These are phyloP conservation scores for Geranium rotundifolium DNA, from an alignment of 345 rosid species.

Conservation along the genomic window DNA sequence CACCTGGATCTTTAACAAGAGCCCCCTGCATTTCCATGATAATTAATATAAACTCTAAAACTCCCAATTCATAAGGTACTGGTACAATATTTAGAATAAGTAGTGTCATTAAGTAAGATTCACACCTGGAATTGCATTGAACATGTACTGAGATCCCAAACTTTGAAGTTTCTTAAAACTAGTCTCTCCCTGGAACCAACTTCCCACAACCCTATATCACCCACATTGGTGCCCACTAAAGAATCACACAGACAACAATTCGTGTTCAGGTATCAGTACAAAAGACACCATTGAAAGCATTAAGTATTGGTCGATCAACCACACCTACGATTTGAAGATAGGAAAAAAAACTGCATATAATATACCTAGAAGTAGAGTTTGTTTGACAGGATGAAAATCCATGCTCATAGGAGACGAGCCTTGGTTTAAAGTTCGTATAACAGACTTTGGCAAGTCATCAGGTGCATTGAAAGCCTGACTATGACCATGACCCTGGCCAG, in stretches of 20 bases:
- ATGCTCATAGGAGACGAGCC: constrained; percentile 95
- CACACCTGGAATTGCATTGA: constrained; percentile 81
- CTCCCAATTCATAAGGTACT: neutral
- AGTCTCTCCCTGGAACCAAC: constrained; percentile 75
- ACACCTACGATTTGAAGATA: neutral
- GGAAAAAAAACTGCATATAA: constrained; percentile 2
- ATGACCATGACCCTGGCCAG: constrained; percentile 55
- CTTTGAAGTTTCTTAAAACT: constrained; percentile 70
- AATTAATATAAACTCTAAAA: constrained; percentile 6
- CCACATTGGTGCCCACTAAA: constrained; percentile 91
- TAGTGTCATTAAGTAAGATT: neutral
- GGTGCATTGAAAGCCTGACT: constrained; percentile 54
- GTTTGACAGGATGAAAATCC: constrained; percentile 92
- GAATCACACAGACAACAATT: constrained; percentile 15
- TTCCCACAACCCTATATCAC: constrained; percentile 92
- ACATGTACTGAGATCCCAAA: constrained; percentile 78
- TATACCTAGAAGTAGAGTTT: constrained; percentile 75
- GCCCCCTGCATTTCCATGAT: constrained; percentile 44
- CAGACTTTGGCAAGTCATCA: constrained; percentile 80
- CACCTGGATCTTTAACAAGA: constrained; percentile 72
- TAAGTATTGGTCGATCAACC: neutral
- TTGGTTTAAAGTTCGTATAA: constrained; percentile 61
- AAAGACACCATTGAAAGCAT: constrained; percentile 1
- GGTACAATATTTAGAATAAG: constrained; percentile 3
- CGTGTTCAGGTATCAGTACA: constrained; percentile 13